These are phyloP conservation scores for Suillus bovinus DNA, from an alignment of 768 basidiomycete species.

Conservation along the genomic window DNA sequence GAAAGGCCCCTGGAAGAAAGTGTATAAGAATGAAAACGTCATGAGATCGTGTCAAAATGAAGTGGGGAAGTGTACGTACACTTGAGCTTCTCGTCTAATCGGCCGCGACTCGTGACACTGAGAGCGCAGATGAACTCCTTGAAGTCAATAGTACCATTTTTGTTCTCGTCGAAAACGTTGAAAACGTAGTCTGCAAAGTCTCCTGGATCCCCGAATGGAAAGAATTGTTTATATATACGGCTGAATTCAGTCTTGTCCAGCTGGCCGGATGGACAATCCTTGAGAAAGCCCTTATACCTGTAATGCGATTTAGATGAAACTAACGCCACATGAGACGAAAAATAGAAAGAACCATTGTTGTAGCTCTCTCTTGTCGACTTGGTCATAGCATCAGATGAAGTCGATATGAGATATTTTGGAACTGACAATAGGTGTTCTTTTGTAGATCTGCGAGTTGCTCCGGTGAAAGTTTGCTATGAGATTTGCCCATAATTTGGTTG, in stretches of 20 bases:
- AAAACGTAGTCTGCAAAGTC: slow-evolving; percentile 99
- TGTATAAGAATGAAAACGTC: slow-evolving; percentile 15
- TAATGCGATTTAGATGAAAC: slow-evolving; percentile 11
- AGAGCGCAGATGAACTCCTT: slow-evolving; percentile 99
- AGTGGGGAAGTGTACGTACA: slow-evolving; percentile 55
- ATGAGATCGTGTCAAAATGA: slow-evolving; percentile 1
- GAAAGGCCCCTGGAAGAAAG: slow-evolving; percentile 87
- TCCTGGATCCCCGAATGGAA: slow-evolving; percentile 96
- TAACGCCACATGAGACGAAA: slow-evolving; percentile 13
- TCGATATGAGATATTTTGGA: slow-evolving; percentile 14
- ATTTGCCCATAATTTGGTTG: slow-evolving; percentile 82
- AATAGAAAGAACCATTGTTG: slow-evolving; percentile 75
- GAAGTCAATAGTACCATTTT: slow-evolving; percentile 97
- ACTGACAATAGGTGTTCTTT: slow-evolving; percentile 95
- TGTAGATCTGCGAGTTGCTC: slow-evolving; percentile 95
- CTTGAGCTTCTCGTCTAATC: slow-evolving; percentile 96
- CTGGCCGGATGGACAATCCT: slow-evolving; percentile 96
- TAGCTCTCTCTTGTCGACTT: slow-evolving; percentile 95
- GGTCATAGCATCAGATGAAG: slow-evolving; percentile 15
- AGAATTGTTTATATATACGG: slow-evolving; percentile 99
- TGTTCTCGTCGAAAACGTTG: slow-evolving; percentile 94
- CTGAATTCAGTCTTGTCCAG: slow-evolving; percentile 95
- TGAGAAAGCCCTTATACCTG: slow-evolving; percentile 99
- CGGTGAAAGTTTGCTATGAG: slow-evolving; percentile 90
- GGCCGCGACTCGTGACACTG: slow-evolving; percentile 90